A percentile compares a stretch with the other conserved stretches of the same genome.
These are phyloP conservation scores for Aciculosporium take DNA, from an alignment of 2,329 filamentous ascomycete genomes.

Conservation along the genomic window DNA sequence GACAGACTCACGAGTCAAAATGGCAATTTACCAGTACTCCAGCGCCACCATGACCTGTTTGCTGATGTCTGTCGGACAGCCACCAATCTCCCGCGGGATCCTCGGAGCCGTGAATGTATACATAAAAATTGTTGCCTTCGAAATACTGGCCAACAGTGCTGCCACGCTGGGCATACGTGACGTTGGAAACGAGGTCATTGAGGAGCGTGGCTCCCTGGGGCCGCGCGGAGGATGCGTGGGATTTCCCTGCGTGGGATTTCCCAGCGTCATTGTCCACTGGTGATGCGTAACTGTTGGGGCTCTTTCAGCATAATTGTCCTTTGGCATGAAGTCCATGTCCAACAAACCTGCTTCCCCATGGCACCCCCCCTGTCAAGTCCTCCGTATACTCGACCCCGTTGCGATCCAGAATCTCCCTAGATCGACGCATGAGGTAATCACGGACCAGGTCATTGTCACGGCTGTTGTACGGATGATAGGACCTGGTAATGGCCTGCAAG, in stretches of 20 bases:
- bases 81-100: conserved; percentile 65
- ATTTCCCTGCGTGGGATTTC: too few relatives aligned
- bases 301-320: neutral
- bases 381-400: conserved; percentile 38
- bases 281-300: neutral
- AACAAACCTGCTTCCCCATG: conserved; percentile 10
- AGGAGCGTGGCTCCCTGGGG: conserved; percentile 47
- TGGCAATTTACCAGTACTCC: conserved; percentile 90
- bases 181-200: conserved; percentile 65
- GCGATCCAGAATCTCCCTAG: conserved; percentile 52
- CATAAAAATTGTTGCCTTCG: conserved; percentile 81
- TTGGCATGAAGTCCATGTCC: too few relatives aligned
- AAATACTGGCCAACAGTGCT: conserved; percentile 53
- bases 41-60: conserved; percentile 43
- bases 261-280: neutral
- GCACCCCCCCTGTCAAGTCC: conserved; percentile 22
- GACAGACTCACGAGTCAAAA: conserved; percentile 51
- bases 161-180: conserved; percentile 38
- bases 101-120: conserved; percentile 74
- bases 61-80: conserved; percentile 29
- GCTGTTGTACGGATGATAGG: conserved; percentile 83
- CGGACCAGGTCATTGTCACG: conserved; percentile 68
- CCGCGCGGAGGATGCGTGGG: neutral
- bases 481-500: conserved; percentile 56
- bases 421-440: conserved; percentile 56